phyloP scores from a whole-genome alignment of 768 basidiomycete genomes.

The Dictyophora rubrovolvata region DNA sequence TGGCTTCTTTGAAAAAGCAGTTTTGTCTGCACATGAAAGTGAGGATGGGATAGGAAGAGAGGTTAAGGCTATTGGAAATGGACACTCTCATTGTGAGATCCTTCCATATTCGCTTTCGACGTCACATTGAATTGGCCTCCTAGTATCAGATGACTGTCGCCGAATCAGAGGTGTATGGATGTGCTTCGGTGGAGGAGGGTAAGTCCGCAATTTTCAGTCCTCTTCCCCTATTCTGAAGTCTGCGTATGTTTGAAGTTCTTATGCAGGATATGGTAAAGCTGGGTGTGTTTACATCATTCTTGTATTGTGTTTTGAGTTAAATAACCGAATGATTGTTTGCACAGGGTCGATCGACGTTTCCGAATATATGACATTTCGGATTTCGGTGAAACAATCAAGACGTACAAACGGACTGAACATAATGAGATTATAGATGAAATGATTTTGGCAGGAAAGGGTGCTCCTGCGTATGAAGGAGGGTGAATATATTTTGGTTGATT shows the following conservation, averaged over 20 bases:
- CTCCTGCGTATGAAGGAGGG: constrained; percentile 12
- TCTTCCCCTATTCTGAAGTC: constrained; percentile 6
- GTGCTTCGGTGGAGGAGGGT: constrained; percentile 85
- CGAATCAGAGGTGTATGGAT: constrained; percentile 82
- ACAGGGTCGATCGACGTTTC: constrained; percentile 83
- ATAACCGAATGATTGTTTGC: constrained; percentile 9
- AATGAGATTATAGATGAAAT: constrained; percentile 58
- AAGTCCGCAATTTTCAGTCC: constrained; percentile 15
- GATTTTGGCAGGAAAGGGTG: constrained; percentile 42
- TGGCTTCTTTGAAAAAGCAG: constrained; percentile 76
- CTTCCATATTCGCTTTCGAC: background rate
- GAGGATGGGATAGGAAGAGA: constrained; percentile 52
- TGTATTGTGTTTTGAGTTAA: background rate
- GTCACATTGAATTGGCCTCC: constrained; percentile 5
- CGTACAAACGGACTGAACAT: constrained; percentile 74
- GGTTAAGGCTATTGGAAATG: constrained; percentile 84
- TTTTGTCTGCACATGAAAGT: constrained; percentile 64
- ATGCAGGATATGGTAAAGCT: constrained; percentile 70
- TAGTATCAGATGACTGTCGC: constrained; percentile 83
- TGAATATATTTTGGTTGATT: background rate
- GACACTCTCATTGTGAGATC: constrained; percentile 73
- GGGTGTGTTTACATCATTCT: constrained; percentile 43
- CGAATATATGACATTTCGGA: constrained; percentile 80
- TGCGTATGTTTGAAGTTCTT: constrained; percentile 39
- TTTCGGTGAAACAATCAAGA: constrained; percentile 86